phyloP scores from a whole-genome alignment of 306 rosid species.

The Cercis canadensis region DNA sequence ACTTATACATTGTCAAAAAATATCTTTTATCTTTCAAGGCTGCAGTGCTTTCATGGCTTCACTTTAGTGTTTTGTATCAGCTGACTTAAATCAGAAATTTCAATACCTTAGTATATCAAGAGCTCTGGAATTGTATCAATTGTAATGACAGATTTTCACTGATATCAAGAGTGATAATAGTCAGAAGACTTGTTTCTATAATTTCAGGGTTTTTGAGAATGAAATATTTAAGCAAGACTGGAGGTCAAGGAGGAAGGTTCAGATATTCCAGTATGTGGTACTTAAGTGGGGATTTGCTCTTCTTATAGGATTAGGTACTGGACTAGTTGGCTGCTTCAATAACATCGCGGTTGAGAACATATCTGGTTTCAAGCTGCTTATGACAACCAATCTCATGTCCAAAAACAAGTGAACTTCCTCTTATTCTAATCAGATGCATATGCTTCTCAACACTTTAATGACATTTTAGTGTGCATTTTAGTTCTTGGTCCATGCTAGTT shows the following conservation, averaged over 20 bases:
- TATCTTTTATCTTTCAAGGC: too few relatives aligned
- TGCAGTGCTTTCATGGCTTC: neutral
- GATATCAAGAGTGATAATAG: conserved; percentile 25
- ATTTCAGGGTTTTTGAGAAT: conserved; percentile 81
- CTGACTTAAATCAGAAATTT: neutral
- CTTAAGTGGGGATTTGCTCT: conserved; percentile 93
- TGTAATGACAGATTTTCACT: conserved; percentile 9
- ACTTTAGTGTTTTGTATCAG: neutral
- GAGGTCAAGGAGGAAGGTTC: conserved; percentile 74
- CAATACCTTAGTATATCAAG: neutral
- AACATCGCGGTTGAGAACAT: conserved; percentile 85
- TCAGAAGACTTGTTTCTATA: conserved; percentile 30
- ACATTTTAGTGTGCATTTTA: conserved; percentile 2
- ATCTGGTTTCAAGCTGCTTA: conserved; percentile 73
- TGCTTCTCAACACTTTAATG: conserved; percentile 13
- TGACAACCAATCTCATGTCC: conserved; percentile 68
- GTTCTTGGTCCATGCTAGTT: neutral
- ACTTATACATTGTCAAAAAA: too few relatives aligned
- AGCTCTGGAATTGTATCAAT: conserved; percentile 7
- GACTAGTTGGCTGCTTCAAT: conserved; percentile 82
- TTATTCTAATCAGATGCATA: neutral
- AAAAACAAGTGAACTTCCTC: conserved; percentile 56
- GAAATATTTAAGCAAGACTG: conserved; percentile 87
- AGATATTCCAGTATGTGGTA: conserved; percentile 68
- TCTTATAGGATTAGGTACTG: conserved; percentile 80